phyloP scores from a whole-genome alignment of 306 rosid species.

The Sicyos baderoa region DNA sequence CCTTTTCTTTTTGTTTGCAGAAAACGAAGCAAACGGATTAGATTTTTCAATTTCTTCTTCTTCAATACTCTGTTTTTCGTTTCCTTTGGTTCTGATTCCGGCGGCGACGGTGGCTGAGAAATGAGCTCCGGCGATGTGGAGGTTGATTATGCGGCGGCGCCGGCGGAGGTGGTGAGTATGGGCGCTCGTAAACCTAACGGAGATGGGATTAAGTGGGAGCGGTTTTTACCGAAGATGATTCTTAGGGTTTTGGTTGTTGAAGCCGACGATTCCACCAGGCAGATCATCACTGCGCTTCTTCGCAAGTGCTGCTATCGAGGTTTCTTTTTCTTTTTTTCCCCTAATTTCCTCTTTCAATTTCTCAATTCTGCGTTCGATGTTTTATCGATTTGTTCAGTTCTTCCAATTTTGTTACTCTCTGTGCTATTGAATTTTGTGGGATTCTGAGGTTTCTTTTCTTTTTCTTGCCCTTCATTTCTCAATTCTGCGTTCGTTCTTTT shows the following conservation, averaged over 20 bases:
- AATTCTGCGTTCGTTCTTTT: too few species aligned
- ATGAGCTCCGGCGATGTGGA: constrained; percentile 43
- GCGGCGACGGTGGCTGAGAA: neutral
- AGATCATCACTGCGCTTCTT: constrained; percentile 81
- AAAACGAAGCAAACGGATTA: neutral
- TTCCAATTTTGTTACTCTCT: too few species aligned
- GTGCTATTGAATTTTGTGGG: neutral
- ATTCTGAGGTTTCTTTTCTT: too few species aligned
- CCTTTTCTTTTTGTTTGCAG: too few species aligned
- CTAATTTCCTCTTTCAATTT: neutral
- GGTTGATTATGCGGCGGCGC: constrained; percentile 9
- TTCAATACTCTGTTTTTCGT: neutral
- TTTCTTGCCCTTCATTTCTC: too few species aligned
- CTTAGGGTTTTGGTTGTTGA: constrained; percentile 76
- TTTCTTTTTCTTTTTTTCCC: neutral
- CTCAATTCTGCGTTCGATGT: neutral
- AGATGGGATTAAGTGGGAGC: constrained; percentile 55
- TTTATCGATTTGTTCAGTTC: too few species aligned
- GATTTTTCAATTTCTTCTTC: constrained; percentile 9
- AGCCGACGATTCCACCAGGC: constrained; percentile 91
- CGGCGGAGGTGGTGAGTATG: too few species aligned
- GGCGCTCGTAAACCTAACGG: too few species aligned
- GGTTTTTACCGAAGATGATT: constrained; percentile 52
- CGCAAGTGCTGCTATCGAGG: constrained; percentile 92
- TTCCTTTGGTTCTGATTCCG: neutral